Base-by-base conservation (phyloP, 2,329 filamentous ascomycete genomes). In the Aspergillus uvarum region DNA sequence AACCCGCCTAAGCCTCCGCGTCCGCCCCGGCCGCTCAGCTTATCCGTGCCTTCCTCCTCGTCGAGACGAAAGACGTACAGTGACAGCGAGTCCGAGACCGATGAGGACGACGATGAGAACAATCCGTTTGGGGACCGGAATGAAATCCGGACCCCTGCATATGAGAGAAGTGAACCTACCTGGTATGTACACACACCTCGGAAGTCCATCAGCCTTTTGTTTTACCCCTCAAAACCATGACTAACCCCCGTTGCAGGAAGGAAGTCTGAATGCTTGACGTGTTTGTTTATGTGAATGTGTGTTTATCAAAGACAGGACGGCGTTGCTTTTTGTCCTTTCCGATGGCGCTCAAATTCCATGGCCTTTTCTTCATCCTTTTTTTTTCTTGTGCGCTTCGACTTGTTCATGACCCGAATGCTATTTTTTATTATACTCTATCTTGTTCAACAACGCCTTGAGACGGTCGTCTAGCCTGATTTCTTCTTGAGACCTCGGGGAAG, bases 101-200 rank as follows among this genome's bases (percentile, higher is more conserved):
- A 82, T n/a, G 80, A 82, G 7, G 85, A 90, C 7, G 87, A 90
- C n/a, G 89, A 92, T 48, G 89, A 92, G n/a, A 85, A 95, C 64
- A 86, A 96, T 71, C 92, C 92, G 0, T 96, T 96, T 74, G 91
- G 90, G 4, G 92, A 96, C 73, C 85, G 85, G 47, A 93, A 96
- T 72, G 90, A 87, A 14, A 76, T 78, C 42, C 64, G 64, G 22
- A 75, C 75, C 1, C 71, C 75, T 16, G 64, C 54, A 5, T 47
- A 74, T 38, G 75, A 76, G 53, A 71, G 65, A 26, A 56, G 67
- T 6, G 71, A 70, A 47, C 72, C 68, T 52, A 72, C 70, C 19
- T 77, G 74, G 76, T 77, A 72, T 51, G 73, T 67, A 51, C 35
- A 7, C 4, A 2, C 26, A 3, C 8, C 35, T 47, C 11, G 4